Conservation (phyloP, 257 asterid genomes). For the Nicotiana tomentosiformis region DNA sequence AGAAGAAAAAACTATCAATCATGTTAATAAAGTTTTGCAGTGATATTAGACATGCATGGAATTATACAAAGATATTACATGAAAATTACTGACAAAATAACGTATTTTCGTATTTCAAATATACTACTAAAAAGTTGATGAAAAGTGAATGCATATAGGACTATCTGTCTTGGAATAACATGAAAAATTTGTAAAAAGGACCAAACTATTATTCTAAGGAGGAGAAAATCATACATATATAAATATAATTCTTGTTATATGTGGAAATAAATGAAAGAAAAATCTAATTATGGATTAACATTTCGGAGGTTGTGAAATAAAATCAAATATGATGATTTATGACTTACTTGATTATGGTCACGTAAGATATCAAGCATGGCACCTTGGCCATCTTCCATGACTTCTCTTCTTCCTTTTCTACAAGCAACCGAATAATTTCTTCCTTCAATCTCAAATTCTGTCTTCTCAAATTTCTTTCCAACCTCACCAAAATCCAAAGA, state of each 20-base stretch:
- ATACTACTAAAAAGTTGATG: neutral
- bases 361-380: constrained; percentile 35
- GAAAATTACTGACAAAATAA: neutral
- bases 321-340: neutral
- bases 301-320: no score
- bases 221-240: neutral
- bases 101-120: neutral
- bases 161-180: neutral
- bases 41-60: neutral
- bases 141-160: neutral
- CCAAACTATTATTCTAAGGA: no score
- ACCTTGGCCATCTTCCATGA: constrained; percentile 50
- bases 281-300: neutral
- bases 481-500: constrained; percentile 12
- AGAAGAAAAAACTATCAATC: neutral
- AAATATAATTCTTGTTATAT: neutral
- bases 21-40: neutral
- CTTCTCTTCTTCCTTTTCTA: constrained; percentile 44
- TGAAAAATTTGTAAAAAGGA: neutral
- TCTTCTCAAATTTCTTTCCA: constrained; percentile 22
- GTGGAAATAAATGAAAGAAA: neutral
- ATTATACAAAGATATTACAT: no score
- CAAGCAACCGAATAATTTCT: constrained; percentile 30
- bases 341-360: constrained; percentile 40
- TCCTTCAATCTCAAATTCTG: constrained; percentile 30